Conservation (phyloP, 2,329 filamentous ascomycete genomes). For the Ascochyta fabae region DNA sequence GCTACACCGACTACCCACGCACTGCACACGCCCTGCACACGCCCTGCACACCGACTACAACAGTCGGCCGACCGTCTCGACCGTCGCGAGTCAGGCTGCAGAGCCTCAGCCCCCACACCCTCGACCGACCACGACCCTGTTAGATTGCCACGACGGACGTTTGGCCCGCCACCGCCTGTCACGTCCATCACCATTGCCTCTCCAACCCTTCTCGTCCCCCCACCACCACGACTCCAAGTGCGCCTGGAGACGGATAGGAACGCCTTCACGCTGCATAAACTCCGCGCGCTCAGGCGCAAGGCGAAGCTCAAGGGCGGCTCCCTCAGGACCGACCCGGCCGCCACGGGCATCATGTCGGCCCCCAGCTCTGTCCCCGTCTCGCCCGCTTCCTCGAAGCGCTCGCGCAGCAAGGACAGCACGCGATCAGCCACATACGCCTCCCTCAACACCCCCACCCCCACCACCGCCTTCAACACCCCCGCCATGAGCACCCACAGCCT, state of each 20-base stretch:
- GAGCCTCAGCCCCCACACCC: not conserved
- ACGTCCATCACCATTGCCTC: slow-evolving; percentile 29
- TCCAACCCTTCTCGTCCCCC: slow-evolving; percentile 27
- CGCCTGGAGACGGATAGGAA: slow-evolving; percentile 12
- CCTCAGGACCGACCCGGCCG: slow-evolving; percentile 25
- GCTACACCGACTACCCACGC: slow-evolving; percentile 4
- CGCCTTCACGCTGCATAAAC: slow-evolving; percentile 49
- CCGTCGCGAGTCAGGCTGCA: slow-evolving; percentile 14
- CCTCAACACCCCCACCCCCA: slow-evolving; percentile 30
- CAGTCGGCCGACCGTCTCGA: not conserved
- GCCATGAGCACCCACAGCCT: slow-evolving; percentile 31
- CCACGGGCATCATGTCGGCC: slow-evolving; percentile 31
- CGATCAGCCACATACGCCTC: slow-evolving; percentile 38
- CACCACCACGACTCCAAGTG: slow-evolving; percentile 15
- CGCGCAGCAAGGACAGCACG: slow-evolving; percentile 48
- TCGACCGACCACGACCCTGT: too few species aligned
- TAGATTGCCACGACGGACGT: too few species aligned
- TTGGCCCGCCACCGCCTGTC: too few species aligned
- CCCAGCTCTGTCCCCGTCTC: slow-evolving; percentile 41
- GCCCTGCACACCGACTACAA: not conserved
- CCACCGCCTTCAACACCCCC: slow-evolving; percentile 34
- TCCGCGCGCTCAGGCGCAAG: slow-evolving; percentile 50
- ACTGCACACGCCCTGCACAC: not conserved
- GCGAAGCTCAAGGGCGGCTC: slow-evolving; percentile 44
- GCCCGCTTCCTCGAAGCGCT: slow-evolving; percentile 49